Evolutionary conservation across 169 alveolate species (phyloP).

Genomic region (Eimeria falciformis): DNA sequence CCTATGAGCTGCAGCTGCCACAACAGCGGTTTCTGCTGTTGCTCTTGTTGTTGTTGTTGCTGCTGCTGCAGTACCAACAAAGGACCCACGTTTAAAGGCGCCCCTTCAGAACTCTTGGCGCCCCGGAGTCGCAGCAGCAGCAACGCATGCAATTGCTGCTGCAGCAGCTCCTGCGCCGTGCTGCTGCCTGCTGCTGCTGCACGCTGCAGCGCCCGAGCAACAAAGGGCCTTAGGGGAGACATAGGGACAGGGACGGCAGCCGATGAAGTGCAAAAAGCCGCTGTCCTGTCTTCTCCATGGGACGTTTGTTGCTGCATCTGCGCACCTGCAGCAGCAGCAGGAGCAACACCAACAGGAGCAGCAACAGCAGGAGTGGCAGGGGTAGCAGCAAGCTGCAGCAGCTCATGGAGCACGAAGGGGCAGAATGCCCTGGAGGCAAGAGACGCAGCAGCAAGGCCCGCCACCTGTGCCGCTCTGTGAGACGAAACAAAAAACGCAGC

Average conservation of each 20-base stretch:
- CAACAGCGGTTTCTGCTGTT: slow-evolving; percentile 18
- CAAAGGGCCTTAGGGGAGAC: slow-evolving; percentile 32
- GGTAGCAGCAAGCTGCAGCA: slow-evolving; percentile 55
- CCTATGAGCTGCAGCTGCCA: slow-evolving; percentile 48
- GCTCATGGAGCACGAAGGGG: slow-evolving; percentile 15
- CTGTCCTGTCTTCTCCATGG: neutral
- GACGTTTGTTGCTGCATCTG: too few species aligned
- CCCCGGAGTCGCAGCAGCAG: slow-evolving; percentile 55
- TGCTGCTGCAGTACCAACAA: slow-evolving; percentile 18
- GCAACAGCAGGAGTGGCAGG: slow-evolving; percentile 24
- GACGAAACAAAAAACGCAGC: slow-evolving; percentile 26
- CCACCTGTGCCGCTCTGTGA: slow-evolving; percentile 33
- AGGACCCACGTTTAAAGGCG: slow-evolving; percentile 31
- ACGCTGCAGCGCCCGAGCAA: slow-evolving; percentile 35
- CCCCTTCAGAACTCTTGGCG: slow-evolving; percentile 18
- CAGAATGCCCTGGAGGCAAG: slow-evolving; percentile 17
- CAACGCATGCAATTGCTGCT: slow-evolving; percentile 31
- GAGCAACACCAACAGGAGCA: neutral
- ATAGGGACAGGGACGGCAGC: neutral
- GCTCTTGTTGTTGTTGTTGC: slow-evolving; percentile 35
- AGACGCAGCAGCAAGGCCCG: slow-evolving; percentile 33
- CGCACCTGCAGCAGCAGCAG: slow-evolving; percentile 27
- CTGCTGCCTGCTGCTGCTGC: slow-evolving; percentile 39
- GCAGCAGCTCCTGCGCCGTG: slow-evolving; percentile 60
- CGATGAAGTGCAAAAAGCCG: neutral